Evolutionary conservation across 805 yeast genomes (phyloP), one percentile per base, ranked within the genome.

Genomic region (Yueomyces sp.): DNA sequence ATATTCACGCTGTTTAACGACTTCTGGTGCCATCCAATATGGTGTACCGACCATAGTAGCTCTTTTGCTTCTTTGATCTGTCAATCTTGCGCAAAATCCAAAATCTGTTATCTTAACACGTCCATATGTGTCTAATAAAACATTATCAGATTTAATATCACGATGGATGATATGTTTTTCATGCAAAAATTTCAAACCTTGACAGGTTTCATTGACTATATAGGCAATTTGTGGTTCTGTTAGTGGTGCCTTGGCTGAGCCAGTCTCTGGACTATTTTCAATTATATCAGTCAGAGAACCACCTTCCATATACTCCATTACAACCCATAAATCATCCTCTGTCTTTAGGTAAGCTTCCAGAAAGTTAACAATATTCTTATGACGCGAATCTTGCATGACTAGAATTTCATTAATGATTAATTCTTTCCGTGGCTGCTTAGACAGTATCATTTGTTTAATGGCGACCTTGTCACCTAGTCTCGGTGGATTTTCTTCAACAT

Each of bases 21-120:
- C 97, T 63, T 92, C 99, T 1, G 99, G 99, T 0, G 99, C 99
- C 99, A 92, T 92, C 99, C 99, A 92, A 60, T 92, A 92, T 11
- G 99, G 98, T 0, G 99, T 92, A 34, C 99, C 99, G 26, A 92
- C 99, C 94, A 92, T 85, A 2, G 99, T 92, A 5, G 96, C 94
- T 57, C 99, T 78, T 61, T 90, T 88, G 43, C 83, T 76, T 59
- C 85, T 81, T 51, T 79, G 77, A 44, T 83, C 88, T 12, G 85
- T 84, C 51, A 84, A 66, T 63, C 87, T 94, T 0, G 98, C 99
- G 67, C 98, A 92, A 69, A 90, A 92, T 0, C 95, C 95, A 63
- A 92, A 92, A 68, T 92, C 99, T 1, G 98, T 94, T 45, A 92
- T 78, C 64, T 92, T 94, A 44, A 92, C 94, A 45, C 82, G 79